Evolutionary conservation across 306 rosid genomes (phyloP), one percentile per base, ranked within the genome.

Genomic region (Glycine tomentella): DNA sequence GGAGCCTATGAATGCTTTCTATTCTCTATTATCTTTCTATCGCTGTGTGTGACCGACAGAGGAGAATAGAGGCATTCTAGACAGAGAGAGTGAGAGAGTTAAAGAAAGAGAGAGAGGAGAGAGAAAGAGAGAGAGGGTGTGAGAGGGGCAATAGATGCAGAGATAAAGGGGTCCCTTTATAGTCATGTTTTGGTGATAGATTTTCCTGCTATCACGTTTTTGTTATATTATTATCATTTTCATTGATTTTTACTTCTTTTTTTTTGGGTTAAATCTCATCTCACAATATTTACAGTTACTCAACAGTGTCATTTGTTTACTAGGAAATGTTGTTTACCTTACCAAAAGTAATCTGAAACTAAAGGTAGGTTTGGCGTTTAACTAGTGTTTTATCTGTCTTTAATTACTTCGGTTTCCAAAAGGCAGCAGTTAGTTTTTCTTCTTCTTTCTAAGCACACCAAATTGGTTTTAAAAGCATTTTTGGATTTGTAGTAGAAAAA

Each of bases 91-190:
- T 33, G 78, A 10, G 75, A 10, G 80, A 25, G 78, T 31, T n/a
- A n/a, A n/a, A n/a, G n/a, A n/a, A n/a, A n/a, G n/a, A n/a, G 67
- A n/a, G n/a, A n/a, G n/a, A n/a, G n/a, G n/a, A n/a, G n/a, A 40
- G 44, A 9, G 65, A 16, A 66, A 36, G 40, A 36, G 57, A 6
- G 42, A 4, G 55, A 16, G 51, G 46, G 61, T 4, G 4, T n/a
- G 76, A 52, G 50, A 42, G 48, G 56, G 75, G 89, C 80, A 77
- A 78, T 15, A 3, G 76, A 83, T 74, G 57, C 40, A 81, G 83
- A 81, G 83, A 79, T 55, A 75, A 48, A 59, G 67, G 53, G 70
- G 78, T 71, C 17, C 4, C 79, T 93, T 87, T 93, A 93, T 93
- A 89, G 92, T 93, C 87, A 65, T 78, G 48, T 76, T 80, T 64